Evolutionary conservation across 768 basidiomycete genomes (phyloP).

Genomic region (Guyanaporus albipodus): DNA sequence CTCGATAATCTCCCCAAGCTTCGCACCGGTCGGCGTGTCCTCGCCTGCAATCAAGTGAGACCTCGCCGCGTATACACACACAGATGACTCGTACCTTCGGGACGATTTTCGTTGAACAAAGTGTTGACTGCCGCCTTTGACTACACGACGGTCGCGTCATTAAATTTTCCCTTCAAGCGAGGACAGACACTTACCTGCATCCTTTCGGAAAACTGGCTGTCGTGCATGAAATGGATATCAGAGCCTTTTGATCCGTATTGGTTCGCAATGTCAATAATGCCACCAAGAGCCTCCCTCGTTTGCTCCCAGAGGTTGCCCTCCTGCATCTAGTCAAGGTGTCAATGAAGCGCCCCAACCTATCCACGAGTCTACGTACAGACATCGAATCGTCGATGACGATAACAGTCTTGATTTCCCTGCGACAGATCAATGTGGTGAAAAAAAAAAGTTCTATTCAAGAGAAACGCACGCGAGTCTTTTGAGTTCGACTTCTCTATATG

Average conservation of each 20-base stretch:
- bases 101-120: slow-evolving; percentile 25
- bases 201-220: slow-evolving; percentile 28
- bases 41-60: slow-evolving; percentile 16
- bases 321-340: slow-evolving; percentile 32
- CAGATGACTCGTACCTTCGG: slow-evolving; percentile 17
- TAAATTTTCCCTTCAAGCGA: neutral
- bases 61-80: neutral
- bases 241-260: slow-evolving; percentile 36
- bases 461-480: slow-evolving; percentile 28
- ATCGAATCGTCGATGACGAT: slow-evolving; percentile 40
- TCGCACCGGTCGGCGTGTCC: slow-evolving; percentile 38
- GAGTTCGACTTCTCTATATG: slow-evolving; percentile 22
- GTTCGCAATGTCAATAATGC: slow-evolving; percentile 36
- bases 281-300: slow-evolving; percentile 40
- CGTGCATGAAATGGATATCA: slow-evolving; percentile 44
- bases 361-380: slow-evolving; percentile 24
- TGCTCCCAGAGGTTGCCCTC: slow-evolving; percentile 38
- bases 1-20: slow-evolving; percentile 35
- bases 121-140: slow-evolving; percentile 18
- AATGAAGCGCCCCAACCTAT: neutral
- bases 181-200: slow-evolving; percentile 17
- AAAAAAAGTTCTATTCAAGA: neutral
- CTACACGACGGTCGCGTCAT: slow-evolving; percentile 9
- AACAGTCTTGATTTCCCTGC: slow-evolving; percentile 39
- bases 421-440: slow-evolving; percentile 1